Evolutionary conservation across 2,329 filamentous ascomycete genomes (phyloP).

Genomic region (Cercospora sp.): DNA sequence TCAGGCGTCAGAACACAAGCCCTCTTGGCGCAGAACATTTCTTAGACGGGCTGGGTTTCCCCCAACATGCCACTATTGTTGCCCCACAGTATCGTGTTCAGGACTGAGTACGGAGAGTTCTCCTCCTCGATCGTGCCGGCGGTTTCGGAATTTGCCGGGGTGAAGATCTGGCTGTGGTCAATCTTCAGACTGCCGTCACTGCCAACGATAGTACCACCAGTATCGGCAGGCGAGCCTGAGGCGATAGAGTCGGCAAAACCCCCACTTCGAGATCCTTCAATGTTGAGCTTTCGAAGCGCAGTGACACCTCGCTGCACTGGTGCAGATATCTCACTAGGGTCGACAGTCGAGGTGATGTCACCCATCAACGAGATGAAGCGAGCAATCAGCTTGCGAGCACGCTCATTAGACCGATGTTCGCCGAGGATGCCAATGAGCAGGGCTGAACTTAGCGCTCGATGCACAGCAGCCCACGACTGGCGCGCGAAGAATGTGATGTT

Average conservation of each 20-base stretch:
- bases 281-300: constrained; percentile 47
- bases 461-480: constrained; percentile 41
- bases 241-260: constrained; percentile 15
- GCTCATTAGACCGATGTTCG: constrained; percentile 52
- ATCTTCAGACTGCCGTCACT: constrained; percentile 27
- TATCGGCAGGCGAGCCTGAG: constrained; percentile 11
- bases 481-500: constrained; percentile 49
- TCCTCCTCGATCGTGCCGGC: constrained; percentile 39
- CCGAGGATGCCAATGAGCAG: constrained; percentile 44
- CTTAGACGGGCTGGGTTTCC: constrained; percentile 6
- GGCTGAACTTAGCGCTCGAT: constrained; percentile 45
- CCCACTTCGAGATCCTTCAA: constrained; percentile 24
- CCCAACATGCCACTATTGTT: constrained; percentile 12
- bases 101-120: constrained; percentile 50
- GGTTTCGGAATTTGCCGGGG: constrained; percentile 35
- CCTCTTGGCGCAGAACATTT: neutral
- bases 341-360: constrained; percentile 50
- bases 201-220: constrained; percentile 17
- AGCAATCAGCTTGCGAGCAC: constrained; percentile 48
- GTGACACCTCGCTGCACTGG: constrained; percentile 51
- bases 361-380: constrained; percentile 50
- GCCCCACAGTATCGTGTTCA: constrained; percentile 50
- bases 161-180: constrained; percentile 32
- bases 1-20: neutral
- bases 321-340: constrained; percentile 50